Evolutionary conservation across 805 yeast genomes (phyloP).

Genomic region (Diddensiella caesifluorescens): DNA sequence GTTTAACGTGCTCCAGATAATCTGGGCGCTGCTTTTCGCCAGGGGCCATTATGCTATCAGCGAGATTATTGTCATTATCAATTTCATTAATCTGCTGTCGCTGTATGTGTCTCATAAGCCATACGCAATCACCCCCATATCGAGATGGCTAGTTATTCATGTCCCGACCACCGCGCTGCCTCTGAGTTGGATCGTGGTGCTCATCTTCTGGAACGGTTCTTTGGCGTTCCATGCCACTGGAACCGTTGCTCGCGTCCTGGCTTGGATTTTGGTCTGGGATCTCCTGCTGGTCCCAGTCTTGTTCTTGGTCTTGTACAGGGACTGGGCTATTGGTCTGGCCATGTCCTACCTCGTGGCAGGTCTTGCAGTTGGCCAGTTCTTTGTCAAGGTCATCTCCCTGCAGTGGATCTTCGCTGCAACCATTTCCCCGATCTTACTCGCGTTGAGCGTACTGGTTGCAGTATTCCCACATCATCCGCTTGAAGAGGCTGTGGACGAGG

Average conservation of each 20-base stretch:
- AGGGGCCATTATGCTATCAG: constrained; percentile 52
- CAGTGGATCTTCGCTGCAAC: constrained; percentile 83
- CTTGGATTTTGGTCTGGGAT: constrained; percentile 74
- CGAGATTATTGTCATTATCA: constrained; percentile 53
- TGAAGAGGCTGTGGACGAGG: constrained; percentile 2
- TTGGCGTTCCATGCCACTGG: constrained; percentile 55
- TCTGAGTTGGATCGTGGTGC: constrained; percentile 66
- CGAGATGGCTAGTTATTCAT: constrained; percentile 56
- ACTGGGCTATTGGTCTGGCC: constrained; percentile 64
- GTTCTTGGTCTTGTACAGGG: constrained; percentile 55
- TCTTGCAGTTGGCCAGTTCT: constrained; percentile 64
- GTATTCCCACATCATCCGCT: constrained; percentile 14
- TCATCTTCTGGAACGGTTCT: constrained; percentile 82
- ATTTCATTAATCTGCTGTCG: constrained; percentile 53
- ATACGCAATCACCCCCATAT: constrained; percentile 46
- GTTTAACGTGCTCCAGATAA: constrained; percentile 54
- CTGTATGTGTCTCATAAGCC: constrained; percentile 59
- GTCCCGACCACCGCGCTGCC: constrained; percentile 66
- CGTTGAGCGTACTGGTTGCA: constrained; percentile 44
- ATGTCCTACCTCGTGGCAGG: constrained; percentile 57
- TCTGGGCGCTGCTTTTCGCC: constrained; percentile 62
- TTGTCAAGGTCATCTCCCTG: constrained; percentile 63
- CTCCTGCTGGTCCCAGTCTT: constrained; percentile 60
- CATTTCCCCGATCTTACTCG: constrained; percentile 53
- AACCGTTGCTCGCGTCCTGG: constrained; percentile 53